Conservation (phyloP, 1,284 basidiomycete species). For the Phenoliferia sp. region DNA sequence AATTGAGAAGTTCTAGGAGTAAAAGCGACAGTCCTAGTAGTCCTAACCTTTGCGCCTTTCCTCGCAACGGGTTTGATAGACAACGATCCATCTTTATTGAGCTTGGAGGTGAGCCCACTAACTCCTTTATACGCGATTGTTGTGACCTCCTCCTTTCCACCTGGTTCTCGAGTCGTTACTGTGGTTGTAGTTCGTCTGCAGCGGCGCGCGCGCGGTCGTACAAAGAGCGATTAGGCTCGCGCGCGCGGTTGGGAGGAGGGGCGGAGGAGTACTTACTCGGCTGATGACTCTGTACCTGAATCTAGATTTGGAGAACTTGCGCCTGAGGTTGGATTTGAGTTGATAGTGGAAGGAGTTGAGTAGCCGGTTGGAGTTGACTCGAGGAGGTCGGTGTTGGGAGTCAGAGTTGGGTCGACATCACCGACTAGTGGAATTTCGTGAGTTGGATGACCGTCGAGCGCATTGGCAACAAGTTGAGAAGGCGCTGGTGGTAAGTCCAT, state of each 20-base stretch:
- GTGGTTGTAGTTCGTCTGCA: neutral
- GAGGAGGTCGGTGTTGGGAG: too few relatives aligned
- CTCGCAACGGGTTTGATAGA: neutral
- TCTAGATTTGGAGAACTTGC: too few relatives aligned
- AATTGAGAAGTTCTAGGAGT: neutral
- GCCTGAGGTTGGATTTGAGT: too few relatives aligned
- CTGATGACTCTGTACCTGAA: too few relatives aligned
- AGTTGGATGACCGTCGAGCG: too few relatives aligned
- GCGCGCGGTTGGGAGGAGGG: neutral
- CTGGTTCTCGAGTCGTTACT: neutral
- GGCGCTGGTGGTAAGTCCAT: too few relatives aligned
- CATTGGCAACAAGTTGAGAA: too few relatives aligned
- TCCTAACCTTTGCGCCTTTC: neutral
- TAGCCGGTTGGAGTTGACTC: too few relatives aligned
- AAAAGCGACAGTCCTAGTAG: neutral
- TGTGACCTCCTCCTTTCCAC: neutral
- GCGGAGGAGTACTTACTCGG: neutral
- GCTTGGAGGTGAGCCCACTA: neutral
- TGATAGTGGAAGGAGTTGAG: too few relatives aligned
- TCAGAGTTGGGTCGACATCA: too few relatives aligned
- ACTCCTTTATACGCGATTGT: neutral
- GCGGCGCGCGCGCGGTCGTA: neutral
- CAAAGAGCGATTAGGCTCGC: neutral
- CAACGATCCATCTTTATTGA: neutral
- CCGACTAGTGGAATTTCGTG: too few relatives aligned